phyloP scores from a whole-genome alignment of 192 early-diverging fungal genomes.

The Coemansia sp. region DNA sequence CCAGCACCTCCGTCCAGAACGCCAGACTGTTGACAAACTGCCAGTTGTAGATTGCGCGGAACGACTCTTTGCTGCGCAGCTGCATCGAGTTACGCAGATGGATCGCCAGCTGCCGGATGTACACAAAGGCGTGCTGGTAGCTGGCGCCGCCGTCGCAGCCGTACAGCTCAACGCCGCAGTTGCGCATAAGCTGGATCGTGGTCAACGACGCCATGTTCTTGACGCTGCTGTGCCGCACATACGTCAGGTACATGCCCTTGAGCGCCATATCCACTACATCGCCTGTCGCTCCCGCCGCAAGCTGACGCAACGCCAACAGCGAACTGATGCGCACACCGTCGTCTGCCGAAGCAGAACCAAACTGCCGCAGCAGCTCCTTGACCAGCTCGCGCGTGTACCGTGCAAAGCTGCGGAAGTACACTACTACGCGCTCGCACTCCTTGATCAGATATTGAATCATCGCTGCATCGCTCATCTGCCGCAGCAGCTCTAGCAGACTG shows the following conservation, averaged over 20 bases:
- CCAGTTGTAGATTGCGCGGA: conserved; percentile 95
- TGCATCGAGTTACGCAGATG: conserved; percentile 86
- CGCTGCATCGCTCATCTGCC: conserved; percentile 76
- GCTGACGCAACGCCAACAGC: conserved; percentile 80
- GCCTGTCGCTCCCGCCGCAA: conserved; percentile 58
- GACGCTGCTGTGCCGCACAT: conserved; percentile 71
- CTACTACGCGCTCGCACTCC: conserved; percentile 71
- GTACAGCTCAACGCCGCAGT: conserved; percentile 87
- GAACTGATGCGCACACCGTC: conserved; percentile 75
- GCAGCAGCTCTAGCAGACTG: conserved; percentile 72
- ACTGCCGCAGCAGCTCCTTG: conserved; percentile 55
- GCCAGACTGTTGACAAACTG: conserved; percentile 91
- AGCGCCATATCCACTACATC: conserved; percentile 66
- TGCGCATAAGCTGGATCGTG: conserved; percentile 86
- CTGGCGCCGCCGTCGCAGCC: conserved; percentile 73
- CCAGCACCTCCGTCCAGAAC: conserved; percentile 84
- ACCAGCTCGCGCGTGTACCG: conserved; percentile 82
- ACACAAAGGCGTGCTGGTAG: conserved; percentile 93
- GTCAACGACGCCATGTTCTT: conserved; percentile 81
- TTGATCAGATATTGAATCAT: conserved; percentile 85
- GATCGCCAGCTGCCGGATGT: conserved; percentile 91
- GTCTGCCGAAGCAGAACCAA: conserved; percentile 57
- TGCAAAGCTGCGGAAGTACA: conserved; percentile 81
- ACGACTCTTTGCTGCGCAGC: conserved; percentile 81
- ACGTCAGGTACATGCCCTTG: conserved; percentile 82